Percentiles rank a stretch among this genome's conserved stretches.
These are phyloP conservation scores for Schizosaccharomyces osmophilus DNA, from an alignment of 805 yeast genomes.

Conservation along the genomic window DNA sequence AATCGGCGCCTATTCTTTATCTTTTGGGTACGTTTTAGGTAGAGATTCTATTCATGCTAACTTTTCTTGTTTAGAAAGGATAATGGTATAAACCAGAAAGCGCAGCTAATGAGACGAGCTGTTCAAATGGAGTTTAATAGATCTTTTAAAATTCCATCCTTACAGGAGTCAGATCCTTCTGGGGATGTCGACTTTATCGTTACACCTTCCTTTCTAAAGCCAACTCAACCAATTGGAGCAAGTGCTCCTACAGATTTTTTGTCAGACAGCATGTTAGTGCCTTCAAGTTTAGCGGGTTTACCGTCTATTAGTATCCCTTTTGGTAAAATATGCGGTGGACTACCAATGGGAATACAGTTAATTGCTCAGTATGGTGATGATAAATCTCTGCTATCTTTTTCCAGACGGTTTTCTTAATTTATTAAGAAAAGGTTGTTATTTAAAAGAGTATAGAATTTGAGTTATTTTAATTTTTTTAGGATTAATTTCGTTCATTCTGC, in stretches of 20 bases:
- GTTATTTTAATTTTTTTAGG: no score
- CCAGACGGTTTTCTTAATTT: neutral
- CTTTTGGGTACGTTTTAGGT: conserved; percentile 29
- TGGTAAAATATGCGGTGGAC: conserved; percentile 5
- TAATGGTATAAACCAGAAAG: conserved; percentile 18
- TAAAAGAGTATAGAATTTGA: no score
- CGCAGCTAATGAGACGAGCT: conserved; percentile 37
- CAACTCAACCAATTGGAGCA: conserved; percentile 9
- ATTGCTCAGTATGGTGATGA: conserved; percentile 79
- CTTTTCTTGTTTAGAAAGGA: neutral
- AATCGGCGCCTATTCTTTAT: conserved; percentile 66
- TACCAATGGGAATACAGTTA: conserved; percentile 43
- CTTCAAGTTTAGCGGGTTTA: conserved; percentile 74
- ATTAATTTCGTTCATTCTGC: no score
- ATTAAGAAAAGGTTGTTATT: no score
- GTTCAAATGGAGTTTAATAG: conserved; percentile 42
- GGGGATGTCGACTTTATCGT: conserved; percentile 3
- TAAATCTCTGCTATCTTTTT: conserved; percentile 22
- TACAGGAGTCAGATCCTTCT: conserved; percentile 11
- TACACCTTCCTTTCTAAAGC: neutral
- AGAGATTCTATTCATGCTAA: neutral
- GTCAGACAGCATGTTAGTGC: conserved; percentile 69
- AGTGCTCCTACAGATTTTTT: conserved; percentile 31
- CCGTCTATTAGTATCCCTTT: conserved; percentile 68
- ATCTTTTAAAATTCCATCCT: conserved; percentile 31